Evolutionary conservation across 1,284 basidiomycete species (phyloP).

Genomic region (Trichosporon ovoides): DNA sequence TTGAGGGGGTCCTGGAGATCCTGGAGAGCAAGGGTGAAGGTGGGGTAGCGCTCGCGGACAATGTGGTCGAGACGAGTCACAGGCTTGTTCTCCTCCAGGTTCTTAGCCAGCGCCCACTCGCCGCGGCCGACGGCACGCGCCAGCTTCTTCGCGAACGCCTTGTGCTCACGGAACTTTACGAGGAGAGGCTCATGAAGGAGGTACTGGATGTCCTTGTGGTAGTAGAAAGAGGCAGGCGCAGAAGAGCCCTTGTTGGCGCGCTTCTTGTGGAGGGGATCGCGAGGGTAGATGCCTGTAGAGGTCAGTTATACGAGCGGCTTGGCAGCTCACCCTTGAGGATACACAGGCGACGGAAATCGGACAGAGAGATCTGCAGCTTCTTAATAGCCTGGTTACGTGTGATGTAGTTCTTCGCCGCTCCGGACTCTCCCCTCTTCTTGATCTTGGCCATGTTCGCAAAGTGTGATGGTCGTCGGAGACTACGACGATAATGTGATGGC

Average conservation of each 20-base stretch:
- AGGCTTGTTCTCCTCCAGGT: slow-evolving; percentile 85
- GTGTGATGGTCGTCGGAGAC: neutral
- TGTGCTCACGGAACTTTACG: slow-evolving; percentile 93
- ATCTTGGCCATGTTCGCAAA: slow-evolving; percentile 69
- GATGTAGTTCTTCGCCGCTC: slow-evolving; percentile 89
- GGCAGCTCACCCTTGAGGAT: slow-evolving; percentile 80
- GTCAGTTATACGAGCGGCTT: slow-evolving; percentile 1
- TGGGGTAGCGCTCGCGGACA: slow-evolving; percentile 97
- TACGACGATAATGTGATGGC: slow-evolving; percentile 2
- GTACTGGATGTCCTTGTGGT: slow-evolving; percentile 96
- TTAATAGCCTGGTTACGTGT: slow-evolving; percentile 86
- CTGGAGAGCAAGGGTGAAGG: slow-evolving; percentile 89
- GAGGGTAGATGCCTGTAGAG: slow-evolving; percentile 85
- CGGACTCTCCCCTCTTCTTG: slow-evolving; percentile 82
- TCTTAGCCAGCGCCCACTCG: slow-evolving; percentile 94
- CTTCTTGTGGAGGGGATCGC: slow-evolving; percentile 87
- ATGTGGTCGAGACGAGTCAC: slow-evolving; percentile 89
- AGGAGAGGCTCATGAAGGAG: slow-evolving; percentile 95
- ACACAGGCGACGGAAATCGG: slow-evolving; percentile 94
- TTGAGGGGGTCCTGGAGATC: slow-evolving; percentile 97
- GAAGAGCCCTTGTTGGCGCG: slow-evolving; percentile 97
- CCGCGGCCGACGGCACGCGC: slow-evolving; percentile 85
- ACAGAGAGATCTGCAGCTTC: slow-evolving; percentile 91
- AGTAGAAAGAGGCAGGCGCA: slow-evolving; percentile 96
- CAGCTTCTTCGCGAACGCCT: slow-evolving; percentile 96